Conservation (phyloP, 2,329 filamentous ascomycete species). For the Teratosphaeria viscida region DNA sequence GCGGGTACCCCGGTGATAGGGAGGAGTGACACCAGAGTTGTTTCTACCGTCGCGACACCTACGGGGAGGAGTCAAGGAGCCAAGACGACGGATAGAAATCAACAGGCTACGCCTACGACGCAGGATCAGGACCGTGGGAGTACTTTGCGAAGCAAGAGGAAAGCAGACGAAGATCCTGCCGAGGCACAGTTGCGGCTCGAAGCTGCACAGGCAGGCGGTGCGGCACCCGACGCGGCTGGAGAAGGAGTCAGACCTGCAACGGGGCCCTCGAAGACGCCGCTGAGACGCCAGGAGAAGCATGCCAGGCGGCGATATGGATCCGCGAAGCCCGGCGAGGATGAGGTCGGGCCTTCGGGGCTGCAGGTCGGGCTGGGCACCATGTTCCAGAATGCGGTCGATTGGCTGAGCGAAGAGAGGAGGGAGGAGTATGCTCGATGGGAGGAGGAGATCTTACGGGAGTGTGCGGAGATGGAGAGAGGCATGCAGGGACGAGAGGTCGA, state of each 20-base stretch:
- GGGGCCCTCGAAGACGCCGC: conserved; percentile 22
- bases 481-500: neutral
- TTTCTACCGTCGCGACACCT: neutral
- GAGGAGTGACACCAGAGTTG: neutral
- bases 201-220: neutral
- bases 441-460: conserved; percentile 35
- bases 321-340: conserved; percentile 6
- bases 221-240: conserved; percentile 37
- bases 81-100: neutral
- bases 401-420: conserved; percentile 53
- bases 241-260: conserved; percentile 13
- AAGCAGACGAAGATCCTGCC: neutral
- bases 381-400: conserved; percentile 66
- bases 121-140: neutral
- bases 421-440: conserved; percentile 57
- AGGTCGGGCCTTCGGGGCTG: conserved; percentile 20
- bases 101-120: neutral
- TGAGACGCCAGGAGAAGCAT: conserved; percentile 26
- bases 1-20: neutral
- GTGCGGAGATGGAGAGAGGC: conserved; percentile 29
- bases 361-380: conserved; percentile 50
- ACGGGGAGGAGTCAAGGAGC: neutral
- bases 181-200: neutral
- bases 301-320: conserved; percentile 2
- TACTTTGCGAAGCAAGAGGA: neutral